A percentile compares a stretch with the other conserved stretches of the same genome.
Conservation (phyloP, 2,329 filamentous ascomycete genomes). For the Aspergillus spinulosporus region DNA sequence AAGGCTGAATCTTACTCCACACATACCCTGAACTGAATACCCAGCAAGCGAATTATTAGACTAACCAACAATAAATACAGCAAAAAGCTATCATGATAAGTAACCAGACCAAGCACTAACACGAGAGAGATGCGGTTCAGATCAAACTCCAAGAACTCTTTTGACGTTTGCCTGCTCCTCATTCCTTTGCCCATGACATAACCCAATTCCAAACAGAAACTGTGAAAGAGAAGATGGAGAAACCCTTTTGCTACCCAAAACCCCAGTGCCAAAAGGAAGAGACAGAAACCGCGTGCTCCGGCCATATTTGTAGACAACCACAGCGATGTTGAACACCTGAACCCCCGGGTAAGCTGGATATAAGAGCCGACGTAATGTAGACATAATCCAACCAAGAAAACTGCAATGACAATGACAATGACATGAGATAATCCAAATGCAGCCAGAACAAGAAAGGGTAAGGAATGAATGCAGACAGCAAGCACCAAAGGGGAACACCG, state of each 20-base stretch:
- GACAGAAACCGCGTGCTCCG: slow-evolving; percentile 15
- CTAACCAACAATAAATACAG: slow-evolving; percentile 1
- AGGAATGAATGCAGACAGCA: slow-evolving; percentile 24
- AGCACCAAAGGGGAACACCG: slow-evolving; percentile 27
- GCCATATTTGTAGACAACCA: slow-evolving; percentile 23
- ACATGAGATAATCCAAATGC: slow-evolving; percentile 11
- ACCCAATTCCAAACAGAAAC: slow-evolving; percentile 16
- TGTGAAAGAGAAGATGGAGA: slow-evolving; percentile 7
- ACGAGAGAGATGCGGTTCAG: slow-evolving; percentile 19
- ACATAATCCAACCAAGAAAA: slow-evolving; percentile 20
- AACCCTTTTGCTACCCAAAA: slow-evolving; percentile 22
- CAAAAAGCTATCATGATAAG: slow-evolving; percentile 1
- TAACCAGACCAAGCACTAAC: slow-evolving; percentile 16
- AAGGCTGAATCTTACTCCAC: background rate
- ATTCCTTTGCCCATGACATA: slow-evolving; percentile 17
- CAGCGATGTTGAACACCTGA: slow-evolving; percentile 23
- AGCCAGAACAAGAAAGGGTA: slow-evolving; percentile 11
- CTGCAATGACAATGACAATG: slow-evolving; percentile 10
- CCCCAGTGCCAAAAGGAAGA: slow-evolving; percentile 9
- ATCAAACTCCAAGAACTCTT: slow-evolving; percentile 29
- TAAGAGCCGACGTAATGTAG: slow-evolving; percentile 20
- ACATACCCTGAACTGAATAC: background rate
- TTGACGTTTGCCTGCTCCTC: slow-evolving; percentile 26
- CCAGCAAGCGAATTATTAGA: background rate
- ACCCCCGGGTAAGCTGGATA: slow-evolving; percentile 22